Evolutionary conservation across 2,329 filamentous ascomycete species (phyloP).

Genomic region (Apiospora aurea): DNA sequence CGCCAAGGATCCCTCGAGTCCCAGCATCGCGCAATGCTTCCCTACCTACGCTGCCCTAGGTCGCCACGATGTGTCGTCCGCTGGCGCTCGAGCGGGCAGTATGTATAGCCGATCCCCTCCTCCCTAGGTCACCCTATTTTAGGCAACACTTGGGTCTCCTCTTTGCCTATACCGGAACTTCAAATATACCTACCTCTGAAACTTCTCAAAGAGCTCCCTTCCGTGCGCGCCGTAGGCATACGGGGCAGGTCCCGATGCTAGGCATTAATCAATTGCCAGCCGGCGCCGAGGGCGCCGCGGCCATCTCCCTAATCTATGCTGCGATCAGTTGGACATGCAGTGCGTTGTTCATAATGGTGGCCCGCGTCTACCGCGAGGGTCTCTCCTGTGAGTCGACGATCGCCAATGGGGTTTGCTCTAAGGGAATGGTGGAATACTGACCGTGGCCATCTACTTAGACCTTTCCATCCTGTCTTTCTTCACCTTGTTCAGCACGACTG

Average conservation of each 20-base stretch:
- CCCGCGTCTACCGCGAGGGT: conserved; percentile 36
- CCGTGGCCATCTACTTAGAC: conserved; percentile 28
- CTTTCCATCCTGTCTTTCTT: conserved; percentile 36
- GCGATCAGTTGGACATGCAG: conserved; percentile 29
- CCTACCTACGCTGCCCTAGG: not conserved
- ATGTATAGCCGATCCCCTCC: conserved; percentile 2
- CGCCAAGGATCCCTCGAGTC: not conserved
- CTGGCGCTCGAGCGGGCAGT: not conserved
- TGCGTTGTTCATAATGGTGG: conserved; percentile 33
- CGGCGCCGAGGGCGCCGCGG: conserved; percentile 29
- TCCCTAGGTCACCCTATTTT: not conserved
- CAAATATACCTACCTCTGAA: not conserved
- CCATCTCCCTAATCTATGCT: conserved; percentile 29
- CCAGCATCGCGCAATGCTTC: not conserved
- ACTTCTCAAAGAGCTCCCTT: not conserved
- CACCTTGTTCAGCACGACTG: conserved; percentile 33
- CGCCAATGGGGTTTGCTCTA: not conserved
- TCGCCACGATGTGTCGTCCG: not conserved
- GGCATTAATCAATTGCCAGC: conserved; percentile 30
- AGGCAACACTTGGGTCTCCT: not conserved
- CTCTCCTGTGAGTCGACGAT: conserved; percentile 33
- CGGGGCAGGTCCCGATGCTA: conserved; percentile 26
- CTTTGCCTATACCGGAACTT: not conserved
- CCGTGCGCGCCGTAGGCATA: not conserved
- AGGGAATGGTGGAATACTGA: not conserved